These are phyloP conservation scores for Phytophthora syringae DNA, from an alignment of 352 stramenopile genomes.

Conservation along the genomic window DNA sequence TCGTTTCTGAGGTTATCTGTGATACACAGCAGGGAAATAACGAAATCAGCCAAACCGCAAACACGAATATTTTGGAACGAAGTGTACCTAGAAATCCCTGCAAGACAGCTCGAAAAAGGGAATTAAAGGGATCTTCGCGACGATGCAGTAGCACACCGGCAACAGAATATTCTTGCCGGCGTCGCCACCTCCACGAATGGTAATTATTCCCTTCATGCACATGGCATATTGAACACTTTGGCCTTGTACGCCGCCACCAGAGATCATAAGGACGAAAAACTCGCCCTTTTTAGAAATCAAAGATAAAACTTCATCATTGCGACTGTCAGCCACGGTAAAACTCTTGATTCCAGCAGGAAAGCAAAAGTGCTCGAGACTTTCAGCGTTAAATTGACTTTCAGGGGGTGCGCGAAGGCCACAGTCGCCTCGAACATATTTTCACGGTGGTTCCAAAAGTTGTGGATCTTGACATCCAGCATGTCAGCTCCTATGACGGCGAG, in stretches of 20 bases:
- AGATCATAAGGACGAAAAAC: slow-evolving; percentile 64
- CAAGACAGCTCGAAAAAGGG: slow-evolving; percentile 50
- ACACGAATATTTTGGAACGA: background rate
- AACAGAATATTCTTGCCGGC: slow-evolving; percentile 22
- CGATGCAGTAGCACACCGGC: slow-evolving; percentile 60
- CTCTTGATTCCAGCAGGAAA: slow-evolving; percentile 55
- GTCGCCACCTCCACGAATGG: slow-evolving; percentile 19
- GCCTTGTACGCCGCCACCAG: slow-evolving; percentile 51
- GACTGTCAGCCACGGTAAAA: background rate
- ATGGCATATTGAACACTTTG: slow-evolving; percentile 65
- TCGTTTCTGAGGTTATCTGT: slow-evolving; percentile 36
- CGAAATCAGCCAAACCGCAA: background rate
- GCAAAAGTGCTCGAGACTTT: slow-evolving; percentile 81
- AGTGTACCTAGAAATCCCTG: slow-evolving; percentile 41
- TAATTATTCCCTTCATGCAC: slow-evolving; percentile 51
- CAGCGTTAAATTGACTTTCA: slow-evolving; percentile 67
- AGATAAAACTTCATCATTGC: background rate
- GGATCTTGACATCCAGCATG: slow-evolving; percentile 49
- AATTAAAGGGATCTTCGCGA: slow-evolving; percentile 51
- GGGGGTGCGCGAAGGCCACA: slow-evolving; percentile 71
- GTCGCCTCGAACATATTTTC: slow-evolving; percentile 61
- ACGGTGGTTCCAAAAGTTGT: slow-evolving; percentile 49
- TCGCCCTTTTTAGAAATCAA: slow-evolving; percentile 12
- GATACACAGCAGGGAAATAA: background rate
- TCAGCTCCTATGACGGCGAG: slow-evolving; percentile 55